Base-by-base conservation (phyloP, 768 basidiomycete species). In the Macrolepiota dolichaula region DNA sequence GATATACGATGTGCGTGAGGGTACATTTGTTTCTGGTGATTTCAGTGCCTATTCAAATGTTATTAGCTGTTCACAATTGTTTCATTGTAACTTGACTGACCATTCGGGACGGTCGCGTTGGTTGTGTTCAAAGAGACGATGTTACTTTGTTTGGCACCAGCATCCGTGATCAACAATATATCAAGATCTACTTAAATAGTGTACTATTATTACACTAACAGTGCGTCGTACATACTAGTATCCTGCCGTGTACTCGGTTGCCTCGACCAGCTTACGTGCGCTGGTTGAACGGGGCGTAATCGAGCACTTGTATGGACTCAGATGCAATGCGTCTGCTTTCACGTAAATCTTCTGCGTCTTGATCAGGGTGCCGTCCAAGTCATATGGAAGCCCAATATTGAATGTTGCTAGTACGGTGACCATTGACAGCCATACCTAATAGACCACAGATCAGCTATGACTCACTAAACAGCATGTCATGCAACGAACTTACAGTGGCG, bases 341-440 rank as follows among this genome's bases (percentile, higher is more conserved):
- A 47, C 38, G 24, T 59, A 59, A 17, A 59, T 51, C 47, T 51
- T 36, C 49, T 52, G 57, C 17, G 77, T 73, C 19, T 67, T 63
- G 38, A 68, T 68, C 5, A 55, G 37, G 0, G 66, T 55, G 0
- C 70, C 71, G 19, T 65, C 58, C 13, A 65, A 63, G 51, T 72
- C 70, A 3, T 65, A 56, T 17, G 68, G 62, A 51, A 69, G 68
- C 4, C 61, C 50, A 27, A 76, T 67, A 29, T 70, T 62, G 63
- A 73, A 76, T 2, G 68, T 64, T 1, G 72, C 63, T 4, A 77
- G 60, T 0, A 74, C 64, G 2, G 71, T 69, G 13, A 73, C 72
- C 9, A 69, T 60, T 6, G 68, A 64, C 35, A 75, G 66, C 65
- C 67, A 71, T 10, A 74, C 55, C 51, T 54, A 19, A 11, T 50